A percentile compares a stretch with the other conserved stretches of the same genome.
Conservation (phyloP, 2,329 filamentous ascomycete genomes). For the Colletotrichum theobromicola region DNA sequence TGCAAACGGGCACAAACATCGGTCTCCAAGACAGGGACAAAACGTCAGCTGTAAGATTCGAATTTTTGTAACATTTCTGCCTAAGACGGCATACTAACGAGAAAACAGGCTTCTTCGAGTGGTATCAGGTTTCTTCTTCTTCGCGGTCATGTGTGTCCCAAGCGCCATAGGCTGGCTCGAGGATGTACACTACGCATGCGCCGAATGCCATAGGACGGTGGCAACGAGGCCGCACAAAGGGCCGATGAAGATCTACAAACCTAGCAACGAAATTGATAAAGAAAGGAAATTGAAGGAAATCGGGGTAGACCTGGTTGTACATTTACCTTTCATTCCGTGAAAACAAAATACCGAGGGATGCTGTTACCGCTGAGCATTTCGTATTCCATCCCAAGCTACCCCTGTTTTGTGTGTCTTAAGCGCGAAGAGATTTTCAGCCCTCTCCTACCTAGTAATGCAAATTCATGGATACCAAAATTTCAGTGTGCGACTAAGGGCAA, state of each 20-base stretch:
- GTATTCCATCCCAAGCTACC: background rate
- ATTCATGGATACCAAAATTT: background rate
- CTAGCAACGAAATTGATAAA: rapidly evolving
- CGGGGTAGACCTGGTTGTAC: background rate
- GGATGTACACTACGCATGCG: background rate
- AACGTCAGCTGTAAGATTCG: background rate
- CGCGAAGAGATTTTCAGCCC: rapidly evolving
- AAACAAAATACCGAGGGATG: background rate
- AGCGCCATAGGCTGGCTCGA: background rate
- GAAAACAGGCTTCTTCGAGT: background rate
- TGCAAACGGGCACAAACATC: background rate
- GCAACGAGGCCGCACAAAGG: background rate
- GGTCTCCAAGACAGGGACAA: background rate
- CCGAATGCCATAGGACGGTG: background rate
- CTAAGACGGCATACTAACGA: rapidly evolving
- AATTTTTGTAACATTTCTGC: rapidly evolving
- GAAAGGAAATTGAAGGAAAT: background rate
- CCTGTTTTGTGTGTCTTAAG: too few species aligned
- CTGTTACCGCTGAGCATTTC: too few species aligned
- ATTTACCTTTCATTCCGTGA: rapidly evolving
- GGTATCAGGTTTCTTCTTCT: background rate
- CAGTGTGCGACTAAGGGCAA: too few species aligned
- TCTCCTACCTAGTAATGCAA: too few species aligned
- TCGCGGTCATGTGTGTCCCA: background rate
- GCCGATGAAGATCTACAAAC: background rate